These are phyloP conservation scores for Ligustrum vulgare DNA, from an alignment of 257 asterid genomes.

Conservation along the genomic window DNA sequence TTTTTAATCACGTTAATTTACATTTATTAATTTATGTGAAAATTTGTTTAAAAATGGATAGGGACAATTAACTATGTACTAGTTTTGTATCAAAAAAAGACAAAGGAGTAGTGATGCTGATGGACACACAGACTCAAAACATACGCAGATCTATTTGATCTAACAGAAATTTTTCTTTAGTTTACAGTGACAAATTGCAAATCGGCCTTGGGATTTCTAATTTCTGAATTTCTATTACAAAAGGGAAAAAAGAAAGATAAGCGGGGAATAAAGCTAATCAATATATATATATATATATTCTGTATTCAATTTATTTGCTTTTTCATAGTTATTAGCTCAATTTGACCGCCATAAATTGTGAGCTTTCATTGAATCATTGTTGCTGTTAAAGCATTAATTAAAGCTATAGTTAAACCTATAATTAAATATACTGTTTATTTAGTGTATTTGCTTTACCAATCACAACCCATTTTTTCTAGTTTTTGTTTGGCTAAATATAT, in stretches of 20 bases:
- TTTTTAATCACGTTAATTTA: too few relatives aligned
- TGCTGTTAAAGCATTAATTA: background rate
- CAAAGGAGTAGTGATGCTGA: background rate
- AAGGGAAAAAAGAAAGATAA: background rate
- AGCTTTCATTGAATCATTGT: background rate
- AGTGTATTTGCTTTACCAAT: background rate
- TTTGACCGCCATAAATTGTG: background rate
- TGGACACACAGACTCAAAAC: background rate
- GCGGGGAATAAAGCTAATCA: background rate
- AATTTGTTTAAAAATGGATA: too few relatives aligned
- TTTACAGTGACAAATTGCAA: slow-evolving; percentile 1
- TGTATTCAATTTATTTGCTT: background rate
- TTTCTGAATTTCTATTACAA: background rate
- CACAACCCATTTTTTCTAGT: background rate
- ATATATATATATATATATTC: background rate
- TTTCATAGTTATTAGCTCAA: background rate
- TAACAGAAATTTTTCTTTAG: background rate
- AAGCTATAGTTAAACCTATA: background rate
- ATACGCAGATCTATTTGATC: background rate
- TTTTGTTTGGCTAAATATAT: background rate
- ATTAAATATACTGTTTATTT: background rate
- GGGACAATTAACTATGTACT: too few relatives aligned
- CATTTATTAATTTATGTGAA: too few relatives aligned
- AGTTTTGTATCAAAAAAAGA: background rate
- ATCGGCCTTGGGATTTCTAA: background rate